These are phyloP conservation scores for Clarireedia homoeocarpa DNA, from an alignment of 2,329 filamentous ascomycete species.

Conservation along the genomic window DNA sequence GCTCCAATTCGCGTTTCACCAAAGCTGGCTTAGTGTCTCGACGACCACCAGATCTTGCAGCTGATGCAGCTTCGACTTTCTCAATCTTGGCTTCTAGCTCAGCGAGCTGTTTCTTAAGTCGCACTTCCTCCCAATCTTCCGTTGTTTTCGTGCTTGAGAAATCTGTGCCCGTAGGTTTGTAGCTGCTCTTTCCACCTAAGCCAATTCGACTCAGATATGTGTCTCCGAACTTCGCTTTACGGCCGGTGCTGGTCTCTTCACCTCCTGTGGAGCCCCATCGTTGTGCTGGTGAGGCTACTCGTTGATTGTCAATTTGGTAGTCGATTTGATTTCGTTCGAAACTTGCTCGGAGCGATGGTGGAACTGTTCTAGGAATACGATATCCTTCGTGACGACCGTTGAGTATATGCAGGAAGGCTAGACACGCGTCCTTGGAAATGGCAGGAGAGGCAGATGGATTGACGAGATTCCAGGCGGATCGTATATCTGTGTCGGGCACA, in stretches of 20 bases:
- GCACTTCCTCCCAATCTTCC: constrained; percentile 93
- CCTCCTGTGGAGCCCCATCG: constrained; percentile 75
- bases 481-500: constrained; percentile 69
- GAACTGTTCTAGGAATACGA: constrained; percentile 85
- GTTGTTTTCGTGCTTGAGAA: constrained; percentile 80
- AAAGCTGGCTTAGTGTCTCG: constrained; percentile 78
- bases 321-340: constrained; percentile 97
- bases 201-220: constrained; percentile 90
- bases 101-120: constrained; percentile 82
- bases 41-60: constrained; percentile 54
- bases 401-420: constrained; percentile 94
- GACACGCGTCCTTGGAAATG: constrained; percentile 89
- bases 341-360: constrained; percentile 78
- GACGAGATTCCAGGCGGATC: constrained; percentile 93
- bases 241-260: constrained; percentile 73
- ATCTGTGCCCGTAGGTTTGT: constrained; percentile 80
- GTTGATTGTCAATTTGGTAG: constrained; percentile 79
- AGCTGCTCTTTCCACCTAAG: constrained; percentile 63
- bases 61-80: constrained; percentile 67
- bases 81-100: constrained; percentile 86
- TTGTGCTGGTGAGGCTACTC: constrained; percentile 52
- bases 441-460: constrained; percentile 77
- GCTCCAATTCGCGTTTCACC: constrained; percentile 89
- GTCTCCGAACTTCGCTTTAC: constrained; percentile 96
- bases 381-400: constrained; percentile 93